Evolutionary conservation across 345 rosid genomes (phyloP).

Genomic region (Conringia planisiliqua): DNA sequence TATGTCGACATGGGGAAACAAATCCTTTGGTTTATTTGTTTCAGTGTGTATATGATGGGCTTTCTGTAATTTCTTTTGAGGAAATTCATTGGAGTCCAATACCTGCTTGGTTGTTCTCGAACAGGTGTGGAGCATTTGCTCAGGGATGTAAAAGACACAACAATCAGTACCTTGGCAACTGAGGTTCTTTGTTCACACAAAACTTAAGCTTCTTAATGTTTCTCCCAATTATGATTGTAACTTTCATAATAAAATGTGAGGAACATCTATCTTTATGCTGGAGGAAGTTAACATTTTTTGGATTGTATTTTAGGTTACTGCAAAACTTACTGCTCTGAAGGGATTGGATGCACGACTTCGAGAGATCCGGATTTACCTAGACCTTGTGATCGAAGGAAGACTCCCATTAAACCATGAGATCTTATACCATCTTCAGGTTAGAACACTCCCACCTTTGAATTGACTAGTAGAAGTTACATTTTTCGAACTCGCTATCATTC

Average conservation of each 20-base stretch:
- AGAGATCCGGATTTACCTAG: conserved; percentile 66
- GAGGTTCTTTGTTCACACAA: conserved; percentile 43
- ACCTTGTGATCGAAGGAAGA: conserved; percentile 69
- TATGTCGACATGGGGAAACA: conserved; percentile 29
- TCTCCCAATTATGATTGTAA: background rate
- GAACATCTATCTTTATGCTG: background rate
- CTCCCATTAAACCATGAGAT: conserved; percentile 79
- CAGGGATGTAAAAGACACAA: conserved; percentile 39
- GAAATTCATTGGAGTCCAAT: background rate
- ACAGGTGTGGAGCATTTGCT: conserved; percentile 52
- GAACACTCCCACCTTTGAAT: background rate
- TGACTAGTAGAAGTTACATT: conserved; percentile 15
- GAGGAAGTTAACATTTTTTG: background rate
- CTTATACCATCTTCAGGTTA: conserved; percentile 74
- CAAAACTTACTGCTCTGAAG: conserved; percentile 71
- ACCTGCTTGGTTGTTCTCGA: background rate
- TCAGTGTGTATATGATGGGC: background rate
- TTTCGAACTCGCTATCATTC: background rate
- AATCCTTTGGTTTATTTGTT: background rate
- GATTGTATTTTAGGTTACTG: conserved; percentile 47
- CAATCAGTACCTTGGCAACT: conserved; percentile 37
- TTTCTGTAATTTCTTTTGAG: background rate
- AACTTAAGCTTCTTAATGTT: background rate
- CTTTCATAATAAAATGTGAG: background rate
- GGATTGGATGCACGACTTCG: conserved; percentile 74